These are phyloP conservation scores for Xanthoceras sorbifolium DNA, from an alignment of 345 rosid species.

Conservation along the genomic window DNA sequence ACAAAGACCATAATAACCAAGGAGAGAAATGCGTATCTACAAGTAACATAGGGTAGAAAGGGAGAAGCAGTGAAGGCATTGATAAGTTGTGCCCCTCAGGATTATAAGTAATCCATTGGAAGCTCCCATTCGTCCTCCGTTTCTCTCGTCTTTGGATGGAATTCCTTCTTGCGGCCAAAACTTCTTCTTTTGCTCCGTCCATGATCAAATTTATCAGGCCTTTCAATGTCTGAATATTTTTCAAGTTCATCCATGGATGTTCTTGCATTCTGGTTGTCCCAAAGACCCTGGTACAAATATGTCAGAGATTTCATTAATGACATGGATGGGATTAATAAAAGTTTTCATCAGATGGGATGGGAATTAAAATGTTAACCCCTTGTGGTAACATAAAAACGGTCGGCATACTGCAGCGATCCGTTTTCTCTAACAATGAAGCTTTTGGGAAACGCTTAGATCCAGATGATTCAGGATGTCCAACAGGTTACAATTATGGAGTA, in stretches of 20 bases:
- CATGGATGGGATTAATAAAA: neutral
- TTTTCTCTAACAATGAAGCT: neutral
- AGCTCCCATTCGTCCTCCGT: constrained; percentile 58
- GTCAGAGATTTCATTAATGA: neutral
- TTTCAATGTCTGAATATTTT: constrained; percentile 48
- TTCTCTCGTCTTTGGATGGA: constrained; percentile 32
- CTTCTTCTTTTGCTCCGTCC: constrained; percentile 29
- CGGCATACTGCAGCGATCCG: neutral
- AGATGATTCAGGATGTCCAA: neutral
- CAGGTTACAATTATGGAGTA: neutral
- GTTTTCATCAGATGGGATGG: neutral
- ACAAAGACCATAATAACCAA: neutral
- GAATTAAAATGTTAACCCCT: neutral
- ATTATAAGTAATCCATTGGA: constrained; percentile 62
- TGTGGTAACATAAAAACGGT: neutral
- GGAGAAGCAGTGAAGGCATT: neutral
- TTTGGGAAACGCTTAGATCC: neutral
- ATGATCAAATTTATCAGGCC: constrained; percentile 28
- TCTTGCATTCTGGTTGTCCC: constrained; percentile 50
- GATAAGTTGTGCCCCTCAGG: neutral
- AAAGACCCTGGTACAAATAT: constrained; percentile 56
- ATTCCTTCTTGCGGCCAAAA: constrained; percentile 29
- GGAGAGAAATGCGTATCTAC: constrained; percentile 6
- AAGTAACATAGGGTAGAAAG: neutral
- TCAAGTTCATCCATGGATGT: constrained; percentile 38